Evolutionary conservation across 2,329 filamentous ascomycete species (phyloP).

Genomic region (Exutisphaerella laricina): DNA sequence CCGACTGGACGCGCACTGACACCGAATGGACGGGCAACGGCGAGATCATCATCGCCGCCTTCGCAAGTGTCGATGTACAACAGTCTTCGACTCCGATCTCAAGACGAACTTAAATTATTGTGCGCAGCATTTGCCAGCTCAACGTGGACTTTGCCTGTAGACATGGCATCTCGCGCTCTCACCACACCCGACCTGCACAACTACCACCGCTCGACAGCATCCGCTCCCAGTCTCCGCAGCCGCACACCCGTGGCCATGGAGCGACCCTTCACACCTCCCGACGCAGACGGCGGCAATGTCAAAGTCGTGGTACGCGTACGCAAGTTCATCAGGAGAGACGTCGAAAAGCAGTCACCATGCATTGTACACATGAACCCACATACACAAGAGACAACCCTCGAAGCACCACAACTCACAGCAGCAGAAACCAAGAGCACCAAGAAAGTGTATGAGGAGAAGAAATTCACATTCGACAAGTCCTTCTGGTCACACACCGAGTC

Average conservation of each 20-base stretch:
- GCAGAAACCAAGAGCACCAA: constrained; percentile 51
- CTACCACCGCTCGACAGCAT: constrained; percentile 31
- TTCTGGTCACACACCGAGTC: constrained; percentile 88
- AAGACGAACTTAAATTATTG: background rate
- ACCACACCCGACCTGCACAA: background rate
- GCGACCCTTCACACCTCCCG: constrained; percentile 29
- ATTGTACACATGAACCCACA: constrained; percentile 86
- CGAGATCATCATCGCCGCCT: background rate
- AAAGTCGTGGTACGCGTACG: constrained; percentile 48
- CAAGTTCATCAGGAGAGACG: constrained; percentile 55
- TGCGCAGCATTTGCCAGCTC: background rate
- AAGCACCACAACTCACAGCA: constrained; percentile 50
- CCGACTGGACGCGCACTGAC: background rate
- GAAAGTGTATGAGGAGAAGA: constrained; percentile 77
- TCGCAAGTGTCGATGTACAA: background rate
- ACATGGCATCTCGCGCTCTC: background rate
- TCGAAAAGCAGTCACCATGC: constrained; percentile 73
- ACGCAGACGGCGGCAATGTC: constrained; percentile 44
- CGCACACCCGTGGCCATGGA: constrained; percentile 34
- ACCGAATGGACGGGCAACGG: background rate
- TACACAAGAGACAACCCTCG: constrained; percentile 77
- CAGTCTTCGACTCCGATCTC: background rate
- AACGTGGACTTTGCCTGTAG: background rate
- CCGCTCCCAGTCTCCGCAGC: constrained; percentile 42
- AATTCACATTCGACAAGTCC: constrained; percentile 93